Base-by-base conservation (phyloP, 2,329 filamentous ascomycete species). In the Ophiostoma montium region DNA sequence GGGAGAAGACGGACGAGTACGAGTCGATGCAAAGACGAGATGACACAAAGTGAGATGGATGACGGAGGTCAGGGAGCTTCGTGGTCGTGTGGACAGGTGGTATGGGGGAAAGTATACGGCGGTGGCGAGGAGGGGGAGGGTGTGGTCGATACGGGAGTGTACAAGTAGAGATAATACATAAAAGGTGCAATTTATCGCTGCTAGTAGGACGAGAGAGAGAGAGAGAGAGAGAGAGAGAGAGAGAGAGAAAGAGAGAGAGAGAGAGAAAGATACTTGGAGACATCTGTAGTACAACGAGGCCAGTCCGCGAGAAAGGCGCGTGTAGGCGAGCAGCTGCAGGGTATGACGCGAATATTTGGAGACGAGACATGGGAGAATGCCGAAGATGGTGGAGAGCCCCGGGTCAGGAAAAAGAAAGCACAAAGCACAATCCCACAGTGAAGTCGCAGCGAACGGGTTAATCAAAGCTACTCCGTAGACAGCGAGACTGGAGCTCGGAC, bases 321-420 rank as follows among this genome's bases (percentile, higher is more conserved):
- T 45, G 23, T 41, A 44, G 38, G 42, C 49, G 45, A 50, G 35
- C 27, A 44, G 16, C 19, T 44, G 39, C 38, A 44, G 15, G 21
- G 45, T 39, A 45, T 18, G 35, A 35, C 46, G 41, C n/a, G 41
- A 21, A 49, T 13, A 46, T 8, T 38, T 15, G 7, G 16, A 21
- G 30, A 35, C 35, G 39, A 33, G 15, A 35, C 7, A 27, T 12
- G 13, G 13, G n/a, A 39, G 38, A 27, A 32, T 9, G 36, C 19
- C 13, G 39, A 23, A 35, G 27, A 30, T 18, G 15, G 15, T 16
- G 8, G 16, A n/a, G n/a, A n/a, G n/a, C n/a, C n/a, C n/a, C n/a
- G n/a, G n/a, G n/a, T n/a, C n/a, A 15, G 16, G 27, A n/a, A 46
- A 35, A 13, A 5, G 41, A 43, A 18, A 43, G 7, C 5, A 27